These are phyloP conservation scores for Pyrenophora graminea DNA, from an alignment of 2,329 filamentous ascomycete species.

Conservation along the genomic window DNA sequence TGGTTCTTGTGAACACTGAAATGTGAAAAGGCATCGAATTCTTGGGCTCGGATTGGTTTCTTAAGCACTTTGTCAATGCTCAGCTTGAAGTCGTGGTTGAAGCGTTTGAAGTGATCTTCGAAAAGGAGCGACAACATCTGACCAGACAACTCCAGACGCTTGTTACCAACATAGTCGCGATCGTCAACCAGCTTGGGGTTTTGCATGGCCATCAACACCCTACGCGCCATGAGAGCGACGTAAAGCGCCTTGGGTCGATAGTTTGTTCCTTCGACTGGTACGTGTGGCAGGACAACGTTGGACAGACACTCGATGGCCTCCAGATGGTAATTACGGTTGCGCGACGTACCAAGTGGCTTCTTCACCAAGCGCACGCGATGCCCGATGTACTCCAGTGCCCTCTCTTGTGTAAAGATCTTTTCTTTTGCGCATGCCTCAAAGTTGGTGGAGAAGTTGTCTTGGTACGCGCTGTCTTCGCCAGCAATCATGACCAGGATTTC, in stretches of 20 bases:
- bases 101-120: slow-evolving; percentile 97
- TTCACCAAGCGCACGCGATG: slow-evolving; percentile 76
- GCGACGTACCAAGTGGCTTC: slow-evolving; percentile 59
- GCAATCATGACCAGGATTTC: slow-evolving; percentile 92
- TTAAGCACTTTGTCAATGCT: slow-evolving; percentile 95
- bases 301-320: slow-evolving; percentile 92
- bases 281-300: slow-evolving; percentile 91
- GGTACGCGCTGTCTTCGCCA: slow-evolving; percentile 83
- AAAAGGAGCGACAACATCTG: slow-evolving; percentile 93
- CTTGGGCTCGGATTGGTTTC: slow-evolving; percentile 85
- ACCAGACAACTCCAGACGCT: slow-evolving; percentile 90
- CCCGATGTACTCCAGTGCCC: slow-evolving; percentile 92
- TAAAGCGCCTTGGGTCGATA: slow-evolving; percentile 98
- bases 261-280: slow-evolving; percentile 86
- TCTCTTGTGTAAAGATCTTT: slow-evolving; percentile 88
- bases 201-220: slow-evolving; percentile 90
- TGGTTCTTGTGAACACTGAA: slow-evolving; percentile 82
- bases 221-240: slow-evolving; percentile 94
- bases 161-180: slow-evolving; percentile 97
- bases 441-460: slow-evolving; percentile 93
- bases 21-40: slow-evolving; percentile 84
- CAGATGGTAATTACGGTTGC: slow-evolving; percentile 76
- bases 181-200: slow-evolving; percentile 91
- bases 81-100: slow-evolving; percentile 84
- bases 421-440: slow-evolving; percentile 89